Evolutionary conservation across 495 filamentous ascomycete species (phyloP), one percentile per base, ranked within the genome.

Genomic region (Neurospora sublineolata): DNA sequence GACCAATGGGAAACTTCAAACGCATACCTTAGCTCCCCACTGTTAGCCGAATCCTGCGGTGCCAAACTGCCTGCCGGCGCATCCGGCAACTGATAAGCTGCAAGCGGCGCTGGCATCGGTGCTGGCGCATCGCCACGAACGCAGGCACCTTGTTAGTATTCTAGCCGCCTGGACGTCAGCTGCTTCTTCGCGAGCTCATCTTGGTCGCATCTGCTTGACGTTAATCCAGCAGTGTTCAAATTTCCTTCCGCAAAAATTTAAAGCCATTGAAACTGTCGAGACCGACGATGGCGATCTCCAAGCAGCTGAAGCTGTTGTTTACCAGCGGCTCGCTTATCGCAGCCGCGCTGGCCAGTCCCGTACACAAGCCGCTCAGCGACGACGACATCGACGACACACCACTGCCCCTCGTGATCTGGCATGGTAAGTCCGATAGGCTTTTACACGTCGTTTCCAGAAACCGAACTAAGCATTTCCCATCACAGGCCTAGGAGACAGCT

Each of bases 401-500:
- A 6, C 86, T 96, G 40, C 95, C 95, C 0, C 83, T 99, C 20
- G 86, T 99, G 16, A 92, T 98, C 77, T 99, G 95, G 95, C 95
- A 99, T 80, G 94, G 92, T 75, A 86, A 91, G 42, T n/a, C n/a
- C n/a, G n/a, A 33, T 33, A 33, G 30, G 30, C 30, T 33, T 33
- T 33, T 33, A 33, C 30, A 16, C 69, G 70, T 67, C 46, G 33
- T 64, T 37, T 40, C 9, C 36, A 58, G 67, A 18, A 33, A 9
- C 36, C 1, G 0, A 27, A 18, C 73, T 74, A 68, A 72, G 40
- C 4, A 36, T 14, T 40, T 16, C 23, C 4, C n/a, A 16, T 30
- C 30, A 69, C 73, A 78, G 78, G 84, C 18, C 81, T 85, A 72
- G 88, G 87, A 76, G 89, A 91, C 78, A 87, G 87, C 81, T 97